Conservation (phyloP, 2,329 filamentous ascomycete species). For the Piedraia hortae region DNA sequence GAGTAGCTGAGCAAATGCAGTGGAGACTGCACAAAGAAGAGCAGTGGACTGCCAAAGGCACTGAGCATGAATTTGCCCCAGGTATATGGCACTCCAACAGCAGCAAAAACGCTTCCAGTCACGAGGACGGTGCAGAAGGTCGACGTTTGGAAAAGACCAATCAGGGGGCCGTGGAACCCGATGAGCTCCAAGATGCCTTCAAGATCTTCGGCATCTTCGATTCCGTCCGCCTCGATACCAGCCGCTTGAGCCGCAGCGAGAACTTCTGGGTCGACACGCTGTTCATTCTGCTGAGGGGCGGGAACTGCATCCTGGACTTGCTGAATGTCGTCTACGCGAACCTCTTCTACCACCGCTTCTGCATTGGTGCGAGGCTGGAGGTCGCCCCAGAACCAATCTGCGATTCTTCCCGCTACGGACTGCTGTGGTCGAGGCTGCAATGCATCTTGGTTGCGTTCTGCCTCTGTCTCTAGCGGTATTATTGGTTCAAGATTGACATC, state of each 20-base stretch:
- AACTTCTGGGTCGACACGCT: conserved; percentile 22
- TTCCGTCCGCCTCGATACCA: conserved; percentile 43
- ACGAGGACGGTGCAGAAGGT: conserved; percentile 84
- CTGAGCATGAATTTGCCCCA: conserved; percentile 65
- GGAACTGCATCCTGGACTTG: no score
- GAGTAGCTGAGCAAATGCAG: conserved; percentile 42
- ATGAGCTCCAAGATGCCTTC: conserved; percentile 91
- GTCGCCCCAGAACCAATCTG: conserved; percentile 23
- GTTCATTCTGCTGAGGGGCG: conserved; percentile 1
- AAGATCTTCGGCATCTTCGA: conserved; percentile 71
- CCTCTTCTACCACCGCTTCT: conserved; percentile 4
- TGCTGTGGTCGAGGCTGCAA: conserved; percentile 1
- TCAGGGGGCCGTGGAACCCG: conserved; percentile 80
- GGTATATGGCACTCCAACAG: conserved; percentile 77
- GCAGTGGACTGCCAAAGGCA: conserved; percentile 48
- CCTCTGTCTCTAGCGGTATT: conserved; percentile 2
- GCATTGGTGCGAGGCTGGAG: conserved; percentile 7
- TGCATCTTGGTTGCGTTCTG: conserved; percentile 1
- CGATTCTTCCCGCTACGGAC: conserved; percentile 9
- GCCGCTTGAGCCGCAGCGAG: conserved; percentile 37
- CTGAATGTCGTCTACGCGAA: no score
- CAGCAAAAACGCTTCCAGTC: conserved; percentile 56
- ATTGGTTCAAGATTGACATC: conserved; percentile 6
- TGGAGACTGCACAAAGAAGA: conserved; percentile 37
- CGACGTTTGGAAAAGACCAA: conserved; percentile 75